Base-by-base conservation (phyloP, 2,329 filamentous ascomycete genomes). In the Paecilomyces niveus region DNA sequence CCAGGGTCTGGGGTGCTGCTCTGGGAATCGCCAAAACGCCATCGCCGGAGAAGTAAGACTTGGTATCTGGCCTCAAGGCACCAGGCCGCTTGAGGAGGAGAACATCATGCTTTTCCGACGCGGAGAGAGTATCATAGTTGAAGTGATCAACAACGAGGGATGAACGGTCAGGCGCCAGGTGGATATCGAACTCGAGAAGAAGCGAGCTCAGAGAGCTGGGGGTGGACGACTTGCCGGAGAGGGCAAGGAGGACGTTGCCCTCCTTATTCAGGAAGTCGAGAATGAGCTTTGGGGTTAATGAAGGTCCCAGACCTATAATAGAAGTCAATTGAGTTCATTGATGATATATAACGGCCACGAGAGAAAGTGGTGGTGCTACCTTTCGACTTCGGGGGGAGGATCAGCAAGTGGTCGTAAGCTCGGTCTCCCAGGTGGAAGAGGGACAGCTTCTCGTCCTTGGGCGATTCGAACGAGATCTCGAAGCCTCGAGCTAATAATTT, bases 71-170 rank as follows among this genome's bases (percentile, higher is more conserved):
- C 65, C 89, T 87, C 61, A 88, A 73, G 54, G 83, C 77, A 59
- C 79, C 77, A 3, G 92, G 89, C 35, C 85, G 81, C 51, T 89
- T 84, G 55, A 97, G 78, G 31, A 97, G 82, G 52, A 99, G 81
- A 31, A 96, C 89, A 76, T 97, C 91, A 76, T 99, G 94, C 70
- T 86, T 84, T 63, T 97, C 92, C 54, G 86, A 71, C 3, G 93
- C 88, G 49, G 88, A 90, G 32, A 83, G 66, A 58, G 83, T 81
- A 70, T 97, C 93, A 77, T 94, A 94, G 79, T 90, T 89, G 85
- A 97, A 97, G 80, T 99, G 94, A 76, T 97, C 94, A 61, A 97
- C 88, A 5, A 96, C 88, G 59, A 93, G 80, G 58, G 90, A 87
- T 58, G 88, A 90, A 69, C 92, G 90, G 76, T 96, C 93, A 35